phyloP scores from a whole-genome alignment of 257 asterid species.

The Solanum dulcamara region DNA sequence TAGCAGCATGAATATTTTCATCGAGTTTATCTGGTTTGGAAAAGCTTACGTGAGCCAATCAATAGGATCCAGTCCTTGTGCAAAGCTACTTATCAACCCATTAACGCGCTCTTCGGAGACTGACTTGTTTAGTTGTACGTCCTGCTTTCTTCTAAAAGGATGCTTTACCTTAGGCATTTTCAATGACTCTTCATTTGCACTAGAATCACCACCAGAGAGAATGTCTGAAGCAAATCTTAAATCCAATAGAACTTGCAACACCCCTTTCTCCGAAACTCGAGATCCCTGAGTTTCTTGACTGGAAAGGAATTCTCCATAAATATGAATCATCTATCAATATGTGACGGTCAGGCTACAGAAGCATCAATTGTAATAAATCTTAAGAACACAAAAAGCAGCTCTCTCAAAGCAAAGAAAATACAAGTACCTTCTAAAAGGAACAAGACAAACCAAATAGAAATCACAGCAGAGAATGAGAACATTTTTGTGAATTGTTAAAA shows the following conservation, averaged over 20 bases:
- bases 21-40: not conserved
- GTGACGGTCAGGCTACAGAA: slow-evolving; percentile 2
- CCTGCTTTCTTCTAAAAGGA: slow-evolving; percentile 70
- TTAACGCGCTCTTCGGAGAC: slow-evolving; percentile 42
- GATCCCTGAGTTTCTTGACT: slow-evolving; percentile 34
- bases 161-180: slow-evolving; percentile 35
- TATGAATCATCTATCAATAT: slow-evolving; percentile 43
- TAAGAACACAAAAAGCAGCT: not conserved
- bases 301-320: slow-evolving; percentile 63
- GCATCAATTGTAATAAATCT: not conserved
- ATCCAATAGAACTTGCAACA: slow-evolving; percentile 82
- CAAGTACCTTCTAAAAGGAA: not conserved
- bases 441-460: not conserved
- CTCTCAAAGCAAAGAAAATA: not conserved
- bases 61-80: slow-evolving; percentile 83
- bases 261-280: slow-evolving; percentile 79
- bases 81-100: slow-evolving; percentile 46
- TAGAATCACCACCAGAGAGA: slow-evolving; percentile 64
- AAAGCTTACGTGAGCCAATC: slow-evolving; percentile 97
- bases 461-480: not conserved
- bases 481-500: not conserved
- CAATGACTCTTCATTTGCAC: slow-evolving; percentile 36
- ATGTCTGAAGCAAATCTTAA: slow-evolving; percentile 75
- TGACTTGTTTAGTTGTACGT: slow-evolving; percentile 38
- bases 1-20: not conserved